Evolutionary conservation across 805 yeast genomes (phyloP), one percentile per base, ranked within the genome.

Genomic region (Blastobotrys attinorum): DNA sequence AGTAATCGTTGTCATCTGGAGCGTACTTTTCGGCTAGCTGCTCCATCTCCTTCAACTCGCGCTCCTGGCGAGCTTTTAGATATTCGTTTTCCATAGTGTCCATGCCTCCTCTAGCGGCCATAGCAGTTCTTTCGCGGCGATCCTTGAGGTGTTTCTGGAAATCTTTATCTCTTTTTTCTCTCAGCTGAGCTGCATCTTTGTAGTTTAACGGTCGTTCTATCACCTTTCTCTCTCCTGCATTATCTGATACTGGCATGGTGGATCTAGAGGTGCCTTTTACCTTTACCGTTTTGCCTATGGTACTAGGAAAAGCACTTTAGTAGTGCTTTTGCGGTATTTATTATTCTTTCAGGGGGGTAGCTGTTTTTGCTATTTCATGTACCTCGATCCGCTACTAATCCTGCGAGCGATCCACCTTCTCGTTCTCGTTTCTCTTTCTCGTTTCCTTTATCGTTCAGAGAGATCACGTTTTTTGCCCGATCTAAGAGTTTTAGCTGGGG

Each of bases 31-130:
- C 22, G 16, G 47, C 45, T 34, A 34, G 42, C 29, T 23, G 21
- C 17, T 43, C 43, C 31, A 43, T 18, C 13, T 31, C 22, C 4
- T 18, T 29, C 15, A 20, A 3, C 23, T 22, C 25, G 7, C 17
- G 22, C 16, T 40, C 36, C 10, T 38, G 22, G 3, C 43, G 45
- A 11, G 21, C 21, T 31, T 39, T 39, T 2, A 40, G 11, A 21
- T 23, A 39, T 4, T 46, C 42, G n/a, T 43, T 44, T 8, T 15
- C 40, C 48, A 47, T 47, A 5, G 32, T 27, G 6, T 23, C 31
- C 18, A 32, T 21, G 21, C 50, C 50, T 3, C 50, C 50, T 13
- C 50, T 40, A 3, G 45, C 48, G 17, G 27, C 32, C 20, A 44
- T 10, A n/a, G 50, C 50, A 16, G 36, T n/a, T 5, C 13, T 32